Percentiles rank a stretch among this genome's conserved stretches.
phyloP scores from a whole-genome alignment of 2,329 filamentous ascomycete species.

The Fusarium sp. region DNA sequence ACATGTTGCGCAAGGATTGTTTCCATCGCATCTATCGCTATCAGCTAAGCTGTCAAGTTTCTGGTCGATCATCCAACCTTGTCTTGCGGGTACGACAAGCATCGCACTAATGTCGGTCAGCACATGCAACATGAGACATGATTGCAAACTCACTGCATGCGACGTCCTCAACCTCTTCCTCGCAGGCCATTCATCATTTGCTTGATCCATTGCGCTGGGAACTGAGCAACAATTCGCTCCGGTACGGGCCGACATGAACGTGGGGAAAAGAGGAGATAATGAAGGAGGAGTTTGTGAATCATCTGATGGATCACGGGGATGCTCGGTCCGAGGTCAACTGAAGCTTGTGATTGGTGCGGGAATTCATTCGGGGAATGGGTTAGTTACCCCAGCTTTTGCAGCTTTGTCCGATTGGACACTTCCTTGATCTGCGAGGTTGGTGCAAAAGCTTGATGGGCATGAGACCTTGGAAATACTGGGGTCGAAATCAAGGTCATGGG shows the following conservation, averaged over 20 bases:
- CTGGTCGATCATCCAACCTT: slow-evolving; percentile 46
- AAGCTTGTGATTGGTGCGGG: slow-evolving; percentile 26
- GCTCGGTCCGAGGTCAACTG: slow-evolving; percentile 22
- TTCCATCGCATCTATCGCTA: slow-evolving; percentile 56
- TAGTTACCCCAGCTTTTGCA: slow-evolving; percentile 15
- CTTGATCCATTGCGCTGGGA: slow-evolving; percentile 40
- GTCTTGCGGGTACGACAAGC: slow-evolving; percentile 59
- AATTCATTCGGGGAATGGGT: not conserved
- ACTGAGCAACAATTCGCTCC: slow-evolving; percentile 38
- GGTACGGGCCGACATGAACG: slow-evolving; percentile 46
- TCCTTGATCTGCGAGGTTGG: not conserved
- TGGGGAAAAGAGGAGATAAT: slow-evolving; percentile 31
- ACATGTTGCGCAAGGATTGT: slow-evolving; percentile 55
- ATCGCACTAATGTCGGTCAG: slow-evolving; percentile 52
- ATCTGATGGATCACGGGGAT: slow-evolving; percentile 19
- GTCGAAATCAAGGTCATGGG: not conserved
- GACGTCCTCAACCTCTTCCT: slow-evolving; percentile 55
- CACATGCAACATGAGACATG: not conserved
- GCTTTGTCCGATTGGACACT: slow-evolving; percentile 3
- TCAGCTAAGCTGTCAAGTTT: slow-evolving; percentile 9
- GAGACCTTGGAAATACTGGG: slow-evolving; percentile 3
- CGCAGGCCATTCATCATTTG: slow-evolving; percentile 44
- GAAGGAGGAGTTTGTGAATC: slow-evolving; percentile 12
- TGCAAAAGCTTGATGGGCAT: slow-evolving; percentile 29
- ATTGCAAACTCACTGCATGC: slow-evolving; percentile 50